Percentiles rank a stretch among this genome's conserved stretches.
These are phyloP conservation scores for Boletus huronensis DNA, from an alignment of 768 basidiomycete species.

Conservation along the genomic window DNA sequence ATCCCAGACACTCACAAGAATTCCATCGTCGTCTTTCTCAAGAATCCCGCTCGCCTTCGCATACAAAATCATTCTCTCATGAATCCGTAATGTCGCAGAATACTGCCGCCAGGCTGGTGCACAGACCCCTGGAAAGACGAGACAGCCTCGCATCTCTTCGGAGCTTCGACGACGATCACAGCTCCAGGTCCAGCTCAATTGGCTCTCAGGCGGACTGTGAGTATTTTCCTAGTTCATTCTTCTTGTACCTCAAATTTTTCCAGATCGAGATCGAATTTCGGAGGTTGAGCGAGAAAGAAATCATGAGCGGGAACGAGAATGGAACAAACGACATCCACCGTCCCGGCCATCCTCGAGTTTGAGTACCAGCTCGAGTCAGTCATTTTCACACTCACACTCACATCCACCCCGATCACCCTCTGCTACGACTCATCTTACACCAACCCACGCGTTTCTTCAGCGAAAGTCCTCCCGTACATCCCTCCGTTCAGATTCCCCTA, in stretches of 20 bases:
- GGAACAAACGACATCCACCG: constrained; percentile 47
- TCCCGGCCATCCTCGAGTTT: constrained; percentile 45
- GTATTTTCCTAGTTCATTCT: constrained; percentile 18
- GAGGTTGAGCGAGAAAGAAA: constrained; percentile 44
- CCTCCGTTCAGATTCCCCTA: constrained; percentile 42
- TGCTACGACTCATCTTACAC: constrained; percentile 34
- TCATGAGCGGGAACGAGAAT: constrained; percentile 49
- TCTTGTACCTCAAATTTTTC: background rate
- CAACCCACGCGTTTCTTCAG: constrained; percentile 30
- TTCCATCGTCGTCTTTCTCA: constrained; percentile 26
- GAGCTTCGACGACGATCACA: constrained; percentile 39
- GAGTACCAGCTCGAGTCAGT: constrained; percentile 33
- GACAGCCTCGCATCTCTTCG: constrained; percentile 41
- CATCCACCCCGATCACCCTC: constrained; percentile 41
- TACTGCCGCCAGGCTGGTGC: constrained; percentile 4
- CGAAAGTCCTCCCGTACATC: constrained; percentile 34
- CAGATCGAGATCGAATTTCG: constrained; percentile 45
- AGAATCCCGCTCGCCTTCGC: constrained; percentile 28
- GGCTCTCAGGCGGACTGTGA: constrained; percentile 53
- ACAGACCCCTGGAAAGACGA: constrained; percentile 22
- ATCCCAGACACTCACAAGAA: constrained; percentile 28
- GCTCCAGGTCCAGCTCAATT: constrained; percentile 43
- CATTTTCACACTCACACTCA: constrained; percentile 35
- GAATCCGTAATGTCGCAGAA: constrained; percentile 13
- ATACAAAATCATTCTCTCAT: constrained; percentile 17